phyloP scores from a whole-genome alignment of 139 green algal species.

The Mychonastes homosphaera region DNA sequence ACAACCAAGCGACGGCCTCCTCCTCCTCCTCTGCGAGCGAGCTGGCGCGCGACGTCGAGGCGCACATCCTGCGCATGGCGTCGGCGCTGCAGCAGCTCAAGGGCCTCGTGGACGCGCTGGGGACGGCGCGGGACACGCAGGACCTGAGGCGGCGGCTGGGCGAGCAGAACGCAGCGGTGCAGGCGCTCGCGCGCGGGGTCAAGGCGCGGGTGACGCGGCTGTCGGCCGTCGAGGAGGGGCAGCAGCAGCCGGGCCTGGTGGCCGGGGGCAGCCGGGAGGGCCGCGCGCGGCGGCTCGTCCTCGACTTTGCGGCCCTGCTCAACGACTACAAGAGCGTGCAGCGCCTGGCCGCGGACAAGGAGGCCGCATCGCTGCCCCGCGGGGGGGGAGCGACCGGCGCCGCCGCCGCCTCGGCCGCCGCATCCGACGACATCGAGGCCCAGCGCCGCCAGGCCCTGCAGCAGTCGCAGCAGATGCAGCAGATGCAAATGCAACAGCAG shows the following conservation, averaged over 20 bases:
- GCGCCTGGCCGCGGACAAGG: constrained; percentile 39
- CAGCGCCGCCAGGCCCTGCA: constrained; percentile 40
- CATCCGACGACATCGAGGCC: constrained; percentile 23
- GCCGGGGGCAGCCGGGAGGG: background rate
- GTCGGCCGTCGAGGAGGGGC: background rate
- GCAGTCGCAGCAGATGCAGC: constrained; percentile 20
- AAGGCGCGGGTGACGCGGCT: background rate
- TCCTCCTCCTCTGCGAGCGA: background rate
- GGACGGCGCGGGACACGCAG: constrained; percentile 49
- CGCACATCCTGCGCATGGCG: constrained; percentile 33
- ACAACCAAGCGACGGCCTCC: no score
- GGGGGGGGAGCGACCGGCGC: constrained; percentile 1
- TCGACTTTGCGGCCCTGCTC: constrained; percentile 42
- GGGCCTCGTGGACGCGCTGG: constrained; percentile 47
- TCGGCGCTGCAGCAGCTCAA: constrained; percentile 27
- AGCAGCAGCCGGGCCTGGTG: background rate
- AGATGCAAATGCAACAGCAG: background rate
- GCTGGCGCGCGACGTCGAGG: constrained; percentile 26
- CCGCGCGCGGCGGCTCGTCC: constrained; percentile 26
- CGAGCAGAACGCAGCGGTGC: constrained; percentile 1
- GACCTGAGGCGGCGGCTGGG: constrained; percentile 39
- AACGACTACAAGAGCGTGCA: constrained; percentile 54
- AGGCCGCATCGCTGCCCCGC: constrained; percentile 53
- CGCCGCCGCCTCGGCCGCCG: constrained; percentile 9
- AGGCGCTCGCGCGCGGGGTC: constrained; percentile 8